These are phyloP conservation scores for Wallemia hederae DNA, from an alignment of 1,284 basidiomycete species.

Conservation along the genomic window DNA sequence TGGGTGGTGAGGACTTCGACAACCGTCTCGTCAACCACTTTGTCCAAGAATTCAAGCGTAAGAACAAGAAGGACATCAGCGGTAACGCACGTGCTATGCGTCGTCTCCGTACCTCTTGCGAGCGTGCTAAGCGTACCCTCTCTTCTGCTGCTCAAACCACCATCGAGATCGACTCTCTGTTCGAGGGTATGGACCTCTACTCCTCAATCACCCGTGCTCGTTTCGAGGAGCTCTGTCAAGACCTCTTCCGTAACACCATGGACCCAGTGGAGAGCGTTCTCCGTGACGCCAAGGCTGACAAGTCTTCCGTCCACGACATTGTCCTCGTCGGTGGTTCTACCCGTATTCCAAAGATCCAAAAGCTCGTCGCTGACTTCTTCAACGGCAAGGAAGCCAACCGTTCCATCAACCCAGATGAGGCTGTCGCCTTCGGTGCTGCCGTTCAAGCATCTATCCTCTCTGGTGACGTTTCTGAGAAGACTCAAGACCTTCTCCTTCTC, in stretches of 20 bases:
- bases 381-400: conserved; percentile 88
- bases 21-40: conserved; percentile 97
- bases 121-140: conserved; percentile 94
- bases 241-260: conserved; percentile 84
- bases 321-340: conserved; percentile 95
- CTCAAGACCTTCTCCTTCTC: conserved; percentile 80
- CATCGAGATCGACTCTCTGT: conserved; percentile 94
- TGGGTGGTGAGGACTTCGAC: conserved; percentile 98
- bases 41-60: conserved; percentile 92
- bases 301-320: conserved; percentile 77
- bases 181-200: conserved; percentile 95
- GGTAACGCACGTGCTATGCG: conserved; percentile 81
- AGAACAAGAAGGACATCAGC: conserved; percentile 90
- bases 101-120: conserved; percentile 89
- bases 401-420: conserved; percentile 98
- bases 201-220: conserved; percentile 91
- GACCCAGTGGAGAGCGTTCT: conserved; percentile 98
- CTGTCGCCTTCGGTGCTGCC: conserved; percentile 95
- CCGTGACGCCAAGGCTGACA: conserved; percentile 93
- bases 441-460: conserved; percentile 96
- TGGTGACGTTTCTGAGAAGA: conserved; percentile 94
- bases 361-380: conserved; percentile 96
- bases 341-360: conserved; percentile 92
- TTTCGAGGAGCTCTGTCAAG: conserved; percentile 94
- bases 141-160: conserved; percentile 89